These are phyloP conservation scores for Tolypocladium tundrense DNA, from an alignment of 2,329 filamentous ascomycete species.

Conservation along the genomic window DNA sequence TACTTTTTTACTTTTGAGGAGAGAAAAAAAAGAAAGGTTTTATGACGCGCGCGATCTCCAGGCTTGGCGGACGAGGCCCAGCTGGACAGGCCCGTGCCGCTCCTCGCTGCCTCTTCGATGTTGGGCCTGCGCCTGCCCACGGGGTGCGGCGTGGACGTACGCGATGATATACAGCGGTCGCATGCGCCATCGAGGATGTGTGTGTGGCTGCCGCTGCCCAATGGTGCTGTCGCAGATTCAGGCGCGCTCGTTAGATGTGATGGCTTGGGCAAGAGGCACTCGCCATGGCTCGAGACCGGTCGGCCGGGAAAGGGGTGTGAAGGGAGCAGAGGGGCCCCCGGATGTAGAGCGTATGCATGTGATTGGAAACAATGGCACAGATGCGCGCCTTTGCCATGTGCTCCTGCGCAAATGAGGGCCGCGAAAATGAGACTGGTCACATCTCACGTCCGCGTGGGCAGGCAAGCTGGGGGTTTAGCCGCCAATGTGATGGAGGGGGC, in stretches of 20 bases:
- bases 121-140: not conserved
- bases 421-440: slow-evolving; percentile 1
- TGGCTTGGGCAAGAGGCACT: not conserved
- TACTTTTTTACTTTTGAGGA: not conserved
- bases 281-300: not conserved
- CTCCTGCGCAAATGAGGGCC: not conserved
- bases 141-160: not conserved
- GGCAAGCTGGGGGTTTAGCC: not conserved
- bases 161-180: not conserved
- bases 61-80: not conserved
- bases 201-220: not conserved
- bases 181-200: not conserved
- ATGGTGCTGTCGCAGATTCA: not conserved
- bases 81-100: not conserved
- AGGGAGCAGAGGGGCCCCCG: not conserved
- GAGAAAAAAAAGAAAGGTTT: not conserved
- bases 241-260: not conserved
- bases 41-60: not conserved
- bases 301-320: not conserved
- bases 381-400: not conserved
- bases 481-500: not conserved
- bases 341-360: not conserved
- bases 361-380: not conserved
- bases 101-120: no score
- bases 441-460: not conserved